Evolutionary conservation across 371 early-diverging fungal species (phyloP), one percentile per base, ranked within the genome.

Genomic region (Rhizopus delemar): DNA sequence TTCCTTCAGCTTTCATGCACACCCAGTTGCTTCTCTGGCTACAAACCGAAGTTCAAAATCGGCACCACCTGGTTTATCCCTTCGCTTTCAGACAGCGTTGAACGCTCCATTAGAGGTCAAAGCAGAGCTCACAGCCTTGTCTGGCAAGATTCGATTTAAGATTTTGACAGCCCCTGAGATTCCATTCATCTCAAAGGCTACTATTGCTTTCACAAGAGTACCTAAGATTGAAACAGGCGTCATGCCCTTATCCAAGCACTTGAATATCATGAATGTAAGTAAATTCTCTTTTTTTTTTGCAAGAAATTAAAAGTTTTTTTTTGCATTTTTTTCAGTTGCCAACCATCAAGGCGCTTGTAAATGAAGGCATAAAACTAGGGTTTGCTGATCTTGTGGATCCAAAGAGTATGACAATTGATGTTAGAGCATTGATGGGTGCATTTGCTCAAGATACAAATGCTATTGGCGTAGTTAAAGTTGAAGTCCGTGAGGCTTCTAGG

Each of bases 191-290:
- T 74, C 78, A 29, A 74, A 77, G 39, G 58, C 68, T 7, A 77
- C 69, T n/a, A 69, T 77, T 55, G 72, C 78, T 4, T 77, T 77
- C 38, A 71, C 74, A 11, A 77, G 63, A 41, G 64, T 66, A 2
- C 78, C 74, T 3, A 60, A 52, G 5, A 66, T 77, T 22, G 78
- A 77, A 54, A 74, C 74, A 7, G 74, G 66, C 29, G 73, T 77
- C 9, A 74, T 77, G 78, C 74, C 78, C 1, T 48, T 77, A 34
- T 56, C 75, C 35, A 69, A 68, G 34, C 73, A 77, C 39, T 15
- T 77, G 5, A 77, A 77, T 49, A 70, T 77, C 11, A 77, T 77
- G 78, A 70, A 74, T 54, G 72, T 69, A 67, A 59, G 67, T 58
- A 16, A 2, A n/a, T 22, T 5, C 46, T 8, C 33, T 2, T 8